A percentile compares a stretch with the other conserved stretches of the same genome.
Conservation (phyloP, 2,329 filamentous ascomycete genomes). For the Colletotrichum truncatum region DNA sequence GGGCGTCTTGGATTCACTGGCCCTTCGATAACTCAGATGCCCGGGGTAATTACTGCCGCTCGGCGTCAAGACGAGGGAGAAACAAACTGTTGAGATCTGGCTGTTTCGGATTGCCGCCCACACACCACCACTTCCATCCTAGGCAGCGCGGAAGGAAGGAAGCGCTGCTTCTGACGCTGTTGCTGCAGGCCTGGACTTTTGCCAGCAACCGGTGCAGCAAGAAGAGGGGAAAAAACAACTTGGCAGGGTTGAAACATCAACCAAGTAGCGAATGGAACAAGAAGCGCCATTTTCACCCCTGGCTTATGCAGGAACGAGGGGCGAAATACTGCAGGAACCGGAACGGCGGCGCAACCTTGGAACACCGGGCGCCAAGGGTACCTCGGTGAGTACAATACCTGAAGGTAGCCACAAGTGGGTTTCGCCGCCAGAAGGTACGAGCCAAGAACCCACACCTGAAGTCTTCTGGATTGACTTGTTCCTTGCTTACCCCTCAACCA, state of each 20-base stretch:
- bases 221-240: constrained; percentile 3
- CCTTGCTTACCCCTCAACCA: constrained; percentile 22
- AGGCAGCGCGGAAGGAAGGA: no score
- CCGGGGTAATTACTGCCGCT: background rate
- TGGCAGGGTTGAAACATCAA: background rate
- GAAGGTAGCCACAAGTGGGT: background rate
- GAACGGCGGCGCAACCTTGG: constrained; percentile 21
- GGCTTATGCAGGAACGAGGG: constrained; percentile 29
- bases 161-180: background rate
- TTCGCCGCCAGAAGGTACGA: constrained; percentile 8
- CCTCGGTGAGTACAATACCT: background rate
- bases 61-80: constrained; percentile 23
- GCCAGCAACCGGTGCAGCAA: background rate
- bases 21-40: background rate
- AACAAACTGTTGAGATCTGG: constrained; percentile 3
- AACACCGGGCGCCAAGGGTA: constrained; percentile 26
- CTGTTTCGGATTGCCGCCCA: constrained; percentile 13
- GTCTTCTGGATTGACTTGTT: background rate
- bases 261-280: constrained; percentile 5
- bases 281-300: constrained; percentile 32
- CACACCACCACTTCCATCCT: background rate
- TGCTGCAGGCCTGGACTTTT: background rate
- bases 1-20: constrained; percentile 10
- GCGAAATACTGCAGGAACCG: constrained; percentile 30
- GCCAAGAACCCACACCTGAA: background rate